Conservation (phyloP, 192 early-diverging fungal species). For the Mortierella hygrophila region DNA sequence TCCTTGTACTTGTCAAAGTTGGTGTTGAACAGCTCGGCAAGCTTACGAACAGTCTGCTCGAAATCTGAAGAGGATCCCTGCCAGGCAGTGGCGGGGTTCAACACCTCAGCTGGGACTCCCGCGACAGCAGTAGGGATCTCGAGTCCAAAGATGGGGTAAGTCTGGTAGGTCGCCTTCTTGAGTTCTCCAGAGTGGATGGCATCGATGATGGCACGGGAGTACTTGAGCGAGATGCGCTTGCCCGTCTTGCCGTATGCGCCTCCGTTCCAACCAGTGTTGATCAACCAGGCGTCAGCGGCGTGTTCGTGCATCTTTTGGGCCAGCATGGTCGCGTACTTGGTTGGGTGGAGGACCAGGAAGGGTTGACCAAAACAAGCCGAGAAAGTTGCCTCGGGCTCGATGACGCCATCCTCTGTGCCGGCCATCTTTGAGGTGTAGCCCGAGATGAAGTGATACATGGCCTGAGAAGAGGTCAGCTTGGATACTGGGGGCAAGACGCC, state of each 20-base stretch:
- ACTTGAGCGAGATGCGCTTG: conserved; percentile 95
- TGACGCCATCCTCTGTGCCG: conserved; percentile 94
- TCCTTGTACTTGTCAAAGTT: conserved; percentile 88
- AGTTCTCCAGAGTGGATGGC: conserved; percentile 95
- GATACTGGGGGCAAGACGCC: conserved; percentile 93
- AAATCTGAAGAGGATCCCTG: conserved; percentile 77
- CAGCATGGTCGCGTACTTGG: conserved; percentile 95
- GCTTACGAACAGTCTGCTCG: conserved; percentile 71
- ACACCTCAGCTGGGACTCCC: conserved; percentile 85
- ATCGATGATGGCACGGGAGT: conserved; percentile 96
- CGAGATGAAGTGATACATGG: conserved; percentile 96
- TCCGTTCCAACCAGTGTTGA: conserved; percentile 99
- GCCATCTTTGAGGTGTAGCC: conserved; percentile 98
- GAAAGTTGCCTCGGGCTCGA: conserved; percentile 91
- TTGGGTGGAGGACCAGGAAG: conserved; percentile 94
- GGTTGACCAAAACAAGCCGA: conserved; percentile 93
- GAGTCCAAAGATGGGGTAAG: conserved; percentile 89
- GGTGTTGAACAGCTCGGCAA: conserved; percentile 85
- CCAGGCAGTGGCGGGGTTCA: conserved; percentile 90
- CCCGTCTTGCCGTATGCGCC: conserved; percentile 83
- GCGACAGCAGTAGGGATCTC: conserved; percentile 82
- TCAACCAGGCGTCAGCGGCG: conserved; percentile 89
- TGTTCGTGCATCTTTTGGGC: conserved; percentile 91
- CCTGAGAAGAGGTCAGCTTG: conserved; percentile 87
- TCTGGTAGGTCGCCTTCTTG: conserved; percentile 81